Evolutionary conservation across 495 filamentous ascomycete genomes (phyloP).

Genomic region (Penicillium coprophilum): DNA sequence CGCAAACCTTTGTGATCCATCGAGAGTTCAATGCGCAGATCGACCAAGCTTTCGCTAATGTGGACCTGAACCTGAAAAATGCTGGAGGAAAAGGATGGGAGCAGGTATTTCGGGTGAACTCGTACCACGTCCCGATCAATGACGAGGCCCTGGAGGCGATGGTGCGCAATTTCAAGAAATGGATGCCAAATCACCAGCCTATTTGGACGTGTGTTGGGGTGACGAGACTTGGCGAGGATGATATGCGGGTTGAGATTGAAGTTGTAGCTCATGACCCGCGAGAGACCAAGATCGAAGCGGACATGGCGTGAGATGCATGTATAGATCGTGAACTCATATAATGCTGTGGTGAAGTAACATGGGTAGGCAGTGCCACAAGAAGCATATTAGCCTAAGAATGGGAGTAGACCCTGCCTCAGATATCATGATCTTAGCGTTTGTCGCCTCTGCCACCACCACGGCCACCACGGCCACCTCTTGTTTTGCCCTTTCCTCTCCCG

Average conservation of each 20-base stretch:
- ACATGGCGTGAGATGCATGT: background rate
- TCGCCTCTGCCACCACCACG: constrained; percentile 13
- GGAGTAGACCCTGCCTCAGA: background rate
- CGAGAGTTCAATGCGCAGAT: constrained; percentile 48
- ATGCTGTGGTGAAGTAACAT: background rate
- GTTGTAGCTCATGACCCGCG: constrained; percentile 45
- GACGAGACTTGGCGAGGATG: constrained; percentile 38
- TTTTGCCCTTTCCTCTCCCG: constrained; percentile 32
- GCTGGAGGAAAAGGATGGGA: constrained; percentile 59
- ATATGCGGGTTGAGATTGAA: constrained; percentile 59
- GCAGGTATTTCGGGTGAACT: constrained; percentile 53
- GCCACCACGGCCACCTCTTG: constrained; percentile 25
- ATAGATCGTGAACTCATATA: constrained; percentile 2
- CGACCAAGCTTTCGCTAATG: constrained; percentile 55
- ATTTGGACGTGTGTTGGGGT: constrained; percentile 53
- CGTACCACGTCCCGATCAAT: constrained; percentile 47
- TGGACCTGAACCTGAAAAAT: constrained; percentile 45
- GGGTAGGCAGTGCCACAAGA: background rate
- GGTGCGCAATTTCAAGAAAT: constrained; percentile 48
- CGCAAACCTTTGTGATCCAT: constrained; percentile 33
- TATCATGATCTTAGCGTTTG: constrained; percentile 8
- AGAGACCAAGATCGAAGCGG: background rate
- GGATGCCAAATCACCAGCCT: constrained; percentile 50
- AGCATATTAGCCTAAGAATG: background rate
- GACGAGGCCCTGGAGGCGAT: constrained; percentile 41